phyloP scores from a whole-genome alignment of 108 stramenopile species.

The Epithemia pelagica region DNA sequence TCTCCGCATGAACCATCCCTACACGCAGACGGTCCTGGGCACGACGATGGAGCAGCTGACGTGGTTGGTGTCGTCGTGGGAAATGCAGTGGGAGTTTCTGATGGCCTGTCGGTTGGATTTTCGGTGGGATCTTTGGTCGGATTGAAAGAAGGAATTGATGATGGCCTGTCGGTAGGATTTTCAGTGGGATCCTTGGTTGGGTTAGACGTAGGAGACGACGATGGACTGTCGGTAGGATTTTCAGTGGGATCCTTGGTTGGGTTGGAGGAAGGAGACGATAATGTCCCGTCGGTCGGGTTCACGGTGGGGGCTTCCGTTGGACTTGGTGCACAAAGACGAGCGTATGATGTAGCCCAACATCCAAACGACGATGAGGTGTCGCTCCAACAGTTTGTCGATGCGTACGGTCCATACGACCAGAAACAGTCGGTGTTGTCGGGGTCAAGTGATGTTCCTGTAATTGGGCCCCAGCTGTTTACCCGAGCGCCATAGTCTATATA shows the following conservation, averaged over 20 bases:
- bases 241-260: not conserved
- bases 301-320: not conserved
- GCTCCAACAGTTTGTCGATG: not conserved
- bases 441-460: not conserved
- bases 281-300: not conserved
- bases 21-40: not conserved
- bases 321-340: not conserved
- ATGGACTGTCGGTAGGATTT: not conserved
- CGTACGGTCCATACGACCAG: not conserved
- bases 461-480: not conserved
- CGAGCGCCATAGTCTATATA: not conserved
- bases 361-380: not conserved
- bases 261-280: not conserved
- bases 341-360: not conserved
- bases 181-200: not conserved
- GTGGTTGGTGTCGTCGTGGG: not conserved
- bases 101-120: not conserved
- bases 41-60: no score
- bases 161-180: not conserved
- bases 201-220: not conserved
- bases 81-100: not conserved
- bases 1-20: not conserved
- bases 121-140: not conserved
- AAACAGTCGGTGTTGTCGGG: not conserved
- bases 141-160: not conserved